Evolutionary conservation across 345 rosid genomes (phyloP).

Genomic region (Heritiera littoralis): DNA sequence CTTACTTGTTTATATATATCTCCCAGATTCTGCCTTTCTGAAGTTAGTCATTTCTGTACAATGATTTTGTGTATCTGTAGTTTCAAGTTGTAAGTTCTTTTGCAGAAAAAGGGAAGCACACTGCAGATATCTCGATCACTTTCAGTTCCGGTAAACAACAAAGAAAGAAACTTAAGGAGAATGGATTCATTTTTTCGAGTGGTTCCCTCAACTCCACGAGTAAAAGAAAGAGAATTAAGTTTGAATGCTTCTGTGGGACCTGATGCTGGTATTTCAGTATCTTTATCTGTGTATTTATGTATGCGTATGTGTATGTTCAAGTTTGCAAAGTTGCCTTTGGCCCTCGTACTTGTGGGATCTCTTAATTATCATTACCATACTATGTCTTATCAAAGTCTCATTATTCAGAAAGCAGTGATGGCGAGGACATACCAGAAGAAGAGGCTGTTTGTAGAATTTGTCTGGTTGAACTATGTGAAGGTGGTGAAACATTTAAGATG

Average conservation of each 20-base stretch:
- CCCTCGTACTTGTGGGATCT: not conserved
- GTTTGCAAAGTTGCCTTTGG: not conserved
- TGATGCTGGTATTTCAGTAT: constrained; percentile 45
- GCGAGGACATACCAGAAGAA: constrained; percentile 89
- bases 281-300: constrained; percentile 4
- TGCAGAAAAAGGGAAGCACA: constrained; percentile 59
- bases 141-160: constrained; percentile 72
- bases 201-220: constrained; percentile 76
- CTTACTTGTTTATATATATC: not conserved
- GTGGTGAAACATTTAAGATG: constrained; percentile 94
- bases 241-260: constrained; percentile 40
- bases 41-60: not conserved
- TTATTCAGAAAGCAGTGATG: constrained; percentile 56
- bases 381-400: constrained; percentile 20
- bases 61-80: constrained; percentile 7
- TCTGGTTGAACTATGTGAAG: constrained; percentile 80
- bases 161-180: constrained; percentile 65
- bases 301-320: not conserved
- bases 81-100: constrained; percentile 22
- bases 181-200: constrained; percentile 92
- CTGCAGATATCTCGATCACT: constrained; percentile 67
- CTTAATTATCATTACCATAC: not conserved
- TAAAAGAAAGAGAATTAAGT: constrained; percentile 55
- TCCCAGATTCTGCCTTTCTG: not conserved
- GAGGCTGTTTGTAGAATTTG: constrained; percentile 97